Evolutionary conservation across 2,329 filamentous ascomycete genomes (phyloP).

Genomic region (Nannizziopsis barbatae): DNA sequence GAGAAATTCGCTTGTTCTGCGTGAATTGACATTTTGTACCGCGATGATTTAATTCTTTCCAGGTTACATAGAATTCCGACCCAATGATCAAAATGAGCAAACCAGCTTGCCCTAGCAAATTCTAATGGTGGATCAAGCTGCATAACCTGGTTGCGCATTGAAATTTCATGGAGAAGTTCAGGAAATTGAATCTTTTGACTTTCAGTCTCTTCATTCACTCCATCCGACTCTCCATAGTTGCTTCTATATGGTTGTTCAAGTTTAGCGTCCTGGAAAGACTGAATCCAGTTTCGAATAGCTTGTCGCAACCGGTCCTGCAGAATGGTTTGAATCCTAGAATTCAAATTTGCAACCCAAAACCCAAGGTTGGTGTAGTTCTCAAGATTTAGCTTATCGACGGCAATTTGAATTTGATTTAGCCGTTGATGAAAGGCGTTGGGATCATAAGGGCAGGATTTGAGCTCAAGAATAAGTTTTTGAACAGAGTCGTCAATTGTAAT

Average conservation of each 20-base stretch:
- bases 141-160: conserved; percentile 96
- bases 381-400: conserved; percentile 90
- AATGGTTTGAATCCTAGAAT: conserved; percentile 69
- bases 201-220: conserved; percentile 23
- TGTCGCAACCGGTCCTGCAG: conserved; percentile 71
- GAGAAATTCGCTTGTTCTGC: conserved; percentile 30
- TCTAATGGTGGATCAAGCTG: conserved; percentile 90
- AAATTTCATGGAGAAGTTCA: conserved; percentile 72
- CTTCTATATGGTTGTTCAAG: conserved; percentile 22
- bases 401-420: conserved; percentile 74
- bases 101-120: conserved; percentile 86
- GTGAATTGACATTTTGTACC: conserved; percentile 78
- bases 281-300: conserved; percentile 78
- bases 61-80: conserved; percentile 84
- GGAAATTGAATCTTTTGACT: conserved; percentile 30
- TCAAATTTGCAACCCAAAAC: conserved; percentile 81
- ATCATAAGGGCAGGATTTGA: conserved; percentile 76
- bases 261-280: conserved; percentile 59
- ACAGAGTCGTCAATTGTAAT: conserved; percentile 66
- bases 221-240: conserved; percentile 13
- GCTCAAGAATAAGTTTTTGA: conserved; percentile 70
- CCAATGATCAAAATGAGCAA: conserved; percentile 85
- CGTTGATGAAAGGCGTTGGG: conserved; percentile 66
- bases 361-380: conserved; percentile 91
- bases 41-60: conserved; percentile 84